A percentile compares a stretch with the other conserved stretches of the same genome.
Conservation (phyloP, 805 yeast genomes). For the Yamadazyma nakazawae region DNA sequence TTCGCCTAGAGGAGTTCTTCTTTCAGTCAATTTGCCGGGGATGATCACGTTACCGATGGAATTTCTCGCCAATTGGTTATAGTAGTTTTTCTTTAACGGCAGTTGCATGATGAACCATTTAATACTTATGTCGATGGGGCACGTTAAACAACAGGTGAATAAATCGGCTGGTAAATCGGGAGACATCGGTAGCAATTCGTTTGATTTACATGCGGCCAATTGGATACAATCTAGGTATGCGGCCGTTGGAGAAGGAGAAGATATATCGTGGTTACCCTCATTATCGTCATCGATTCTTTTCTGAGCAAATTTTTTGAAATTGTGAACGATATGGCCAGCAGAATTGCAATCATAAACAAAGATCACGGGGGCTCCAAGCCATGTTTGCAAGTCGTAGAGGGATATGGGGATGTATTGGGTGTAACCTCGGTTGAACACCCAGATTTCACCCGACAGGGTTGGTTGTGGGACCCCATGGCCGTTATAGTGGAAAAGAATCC, state of each 20-base stretch:
- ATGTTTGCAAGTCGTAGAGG: slow-evolving; percentile 88
- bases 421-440: slow-evolving; percentile 97
- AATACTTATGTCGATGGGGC: slow-evolving; percentile 92
- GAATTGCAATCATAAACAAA: slow-evolving; percentile 92
- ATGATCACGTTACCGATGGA: slow-evolving; percentile 60
- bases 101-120: slow-evolving; percentile 88
- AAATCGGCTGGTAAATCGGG: slow-evolving; percentile 95
- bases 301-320: slow-evolving; percentile 85
- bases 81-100: slow-evolving; percentile 55
- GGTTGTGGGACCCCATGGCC: slow-evolving; percentile 99
- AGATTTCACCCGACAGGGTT: slow-evolving; percentile 91
- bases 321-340: slow-evolving; percentile 89
- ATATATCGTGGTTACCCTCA: slow-evolving; percentile 50
- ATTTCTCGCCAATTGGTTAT: slow-evolving; percentile 43
- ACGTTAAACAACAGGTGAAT: slow-evolving; percentile 91
- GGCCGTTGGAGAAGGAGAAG: slow-evolving; percentile 59
- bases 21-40: slow-evolving; percentile 88
- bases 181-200: slow-evolving; percentile 85
- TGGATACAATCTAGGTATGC: slow-evolving; percentile 86
- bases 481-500: slow-evolving; percentile 90
- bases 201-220: slow-evolving; percentile 84
- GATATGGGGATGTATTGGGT: slow-evolving; percentile 97
- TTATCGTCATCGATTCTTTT: slow-evolving; percentile 85
- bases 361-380: slow-evolving; percentile 97
- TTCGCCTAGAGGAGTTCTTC: slow-evolving; percentile 94